These are phyloP conservation scores for Chimonanthus salicifolius DNA, from an alignment of 164 flowering plant species.

Conservation along the genomic window DNA sequence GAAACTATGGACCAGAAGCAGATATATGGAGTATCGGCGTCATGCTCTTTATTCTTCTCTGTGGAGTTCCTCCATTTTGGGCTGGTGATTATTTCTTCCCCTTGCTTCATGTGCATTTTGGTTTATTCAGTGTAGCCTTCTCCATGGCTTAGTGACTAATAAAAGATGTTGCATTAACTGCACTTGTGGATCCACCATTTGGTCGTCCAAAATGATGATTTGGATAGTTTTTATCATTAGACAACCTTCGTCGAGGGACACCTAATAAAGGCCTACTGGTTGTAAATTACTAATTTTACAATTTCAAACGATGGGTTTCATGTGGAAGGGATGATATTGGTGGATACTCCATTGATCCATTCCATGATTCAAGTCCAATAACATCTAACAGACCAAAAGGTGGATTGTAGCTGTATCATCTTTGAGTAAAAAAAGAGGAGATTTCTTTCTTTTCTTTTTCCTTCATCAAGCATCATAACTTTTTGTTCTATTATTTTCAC, in stretches of 20 bases:
- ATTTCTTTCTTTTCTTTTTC: not conserved
- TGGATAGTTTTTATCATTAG: too few relatives aligned
- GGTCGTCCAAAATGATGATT: too few relatives aligned
- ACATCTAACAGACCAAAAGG: too few relatives aligned
- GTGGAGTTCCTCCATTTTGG: conserved; percentile 91
- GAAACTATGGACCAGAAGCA: conserved; percentile 77
- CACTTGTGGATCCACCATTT: too few relatives aligned
- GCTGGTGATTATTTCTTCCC: conserved; percentile 41
- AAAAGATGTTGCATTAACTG: not conserved
- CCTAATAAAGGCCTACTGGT: too few relatives aligned
- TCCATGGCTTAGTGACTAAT: not conserved
- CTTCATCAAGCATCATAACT: not conserved
- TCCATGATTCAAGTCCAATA: too few relatives aligned
- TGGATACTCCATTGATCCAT: too few relatives aligned
- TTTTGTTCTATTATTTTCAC: too few relatives aligned
- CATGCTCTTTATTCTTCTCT: conserved; percentile 70
- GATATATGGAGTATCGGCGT: conserved; percentile 89
- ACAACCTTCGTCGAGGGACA: too few relatives aligned
- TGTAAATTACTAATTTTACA: too few relatives aligned
- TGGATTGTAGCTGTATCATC: not conserved
- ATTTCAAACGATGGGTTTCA: too few relatives aligned
- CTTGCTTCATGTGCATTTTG: not conserved
- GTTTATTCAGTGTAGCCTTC: not conserved
- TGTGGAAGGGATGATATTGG: too few relatives aligned
- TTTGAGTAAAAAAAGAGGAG: not conserved